Base-by-base conservation (phyloP, 345 rosid genomes). In the Melastoma malabathricum region DNA sequence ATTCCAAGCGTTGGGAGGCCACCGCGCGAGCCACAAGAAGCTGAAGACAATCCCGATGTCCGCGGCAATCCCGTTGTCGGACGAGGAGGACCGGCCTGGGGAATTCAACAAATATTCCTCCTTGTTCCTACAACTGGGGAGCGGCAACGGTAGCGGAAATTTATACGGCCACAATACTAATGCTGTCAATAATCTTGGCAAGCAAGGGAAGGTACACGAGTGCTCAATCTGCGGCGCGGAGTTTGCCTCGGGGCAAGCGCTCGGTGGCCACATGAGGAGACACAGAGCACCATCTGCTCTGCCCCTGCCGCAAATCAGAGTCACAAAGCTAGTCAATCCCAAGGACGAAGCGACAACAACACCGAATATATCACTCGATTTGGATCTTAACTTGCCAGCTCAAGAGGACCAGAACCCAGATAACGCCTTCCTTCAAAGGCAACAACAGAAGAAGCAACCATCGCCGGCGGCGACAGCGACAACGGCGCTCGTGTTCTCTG, bases 1-100 rank as follows among this genome's bases (percentile, higher is more conserved):
- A 2, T 93, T 93, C 47, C 99, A 93, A 71, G 99, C 99, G n/a
- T 75, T 93, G n/a, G 99, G 99, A 0, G 99, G 99, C 15, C 99
- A 93, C 29, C 70, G 99, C 51, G 97, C 99, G 1, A 93, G 99
- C 64, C 99, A 93, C 54, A 93, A 81, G 83, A 93, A 93, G 62
- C 95, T 84, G 0, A 85, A 72, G 68, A 52, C 62, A 52, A 34
- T 51, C 48, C 61, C 19, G 53, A 22, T 1, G 12, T 3, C n/a
- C 45, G 19, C 8, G 44, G 38, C 10, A 73, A 70, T 34, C 68
- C 57, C 50, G 23, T 50, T 49, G 0, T 53, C 69, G 0, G 3
- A 31, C 15, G 44, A 51, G 19, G 54, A 31, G 19, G 57, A 64
- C 41, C 41, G 41, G 12, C 12, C 41, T 17, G 54, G 44, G 41